Conservation (phyloP, 371 early-diverging fungal genomes). For the Saksenaea vasiformis region DNA sequence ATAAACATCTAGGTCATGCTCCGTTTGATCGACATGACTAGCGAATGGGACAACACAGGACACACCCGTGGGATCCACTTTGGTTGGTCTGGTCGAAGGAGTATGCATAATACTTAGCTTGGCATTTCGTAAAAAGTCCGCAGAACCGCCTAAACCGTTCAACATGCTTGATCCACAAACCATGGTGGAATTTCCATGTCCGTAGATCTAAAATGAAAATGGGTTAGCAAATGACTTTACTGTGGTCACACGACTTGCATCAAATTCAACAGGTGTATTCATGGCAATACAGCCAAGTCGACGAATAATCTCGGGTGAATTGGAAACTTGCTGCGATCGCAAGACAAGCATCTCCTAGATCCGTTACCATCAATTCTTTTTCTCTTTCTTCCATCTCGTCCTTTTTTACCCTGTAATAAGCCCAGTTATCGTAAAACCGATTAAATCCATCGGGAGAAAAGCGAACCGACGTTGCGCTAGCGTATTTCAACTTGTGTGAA, state of each 20-base stretch:
- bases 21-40: conserved; percentile 33
- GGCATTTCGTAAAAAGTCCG: conserved; percentile 28
- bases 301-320: conserved; percentile 30
- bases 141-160: conserved; percentile 31
- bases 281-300: conserved; percentile 31
- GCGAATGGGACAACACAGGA: conserved; percentile 31
- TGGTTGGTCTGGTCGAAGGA: conserved; percentile 28
- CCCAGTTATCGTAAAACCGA: conserved; percentile 30
- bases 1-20: conserved; percentile 30
- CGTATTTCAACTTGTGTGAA: conserved; percentile 24
- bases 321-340: conserved; percentile 29
- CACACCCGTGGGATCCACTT: conserved; percentile 24
- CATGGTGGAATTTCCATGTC: conserved; percentile 31
- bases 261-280: conserved; percentile 35
- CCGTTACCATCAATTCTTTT: not conserved
- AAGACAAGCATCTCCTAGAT: conserved; percentile 22
- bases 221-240: not conserved
- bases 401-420: conserved; percentile 10
- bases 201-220: conserved; percentile 16
- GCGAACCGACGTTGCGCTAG: conserved; percentile 27
- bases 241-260: conserved; percentile 1
- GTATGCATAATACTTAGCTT: conserved; percentile 35
- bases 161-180: conserved; percentile 31
- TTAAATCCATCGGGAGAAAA: conserved; percentile 31
- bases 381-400: not conserved